Base-by-base conservation (phyloP, 1,284 basidiomycete species). In the Ganoderma boninense region DNA sequence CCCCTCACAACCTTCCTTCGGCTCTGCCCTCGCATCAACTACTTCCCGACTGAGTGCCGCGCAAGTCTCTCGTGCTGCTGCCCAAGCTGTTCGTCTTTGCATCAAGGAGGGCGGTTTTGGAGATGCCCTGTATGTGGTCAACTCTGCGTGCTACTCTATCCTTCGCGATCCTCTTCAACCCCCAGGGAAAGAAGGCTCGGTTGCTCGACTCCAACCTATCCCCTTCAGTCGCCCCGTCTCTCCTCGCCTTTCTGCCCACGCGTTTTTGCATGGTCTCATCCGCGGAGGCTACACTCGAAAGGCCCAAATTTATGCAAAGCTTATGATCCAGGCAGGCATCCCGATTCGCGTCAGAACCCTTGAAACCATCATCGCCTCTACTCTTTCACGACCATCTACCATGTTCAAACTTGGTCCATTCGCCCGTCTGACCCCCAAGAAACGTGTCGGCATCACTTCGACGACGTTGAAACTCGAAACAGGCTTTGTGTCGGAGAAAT, bases 191-290 rank as follows among this genome's bases (percentile, higher is more conserved):
- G 20, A 44, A 29, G 35, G n/a, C 49, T 43, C 64, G 49, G 16
- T n/a, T 20, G 42, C 74, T 5, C 65, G 66, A 0, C 76, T 79
- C 43, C 71, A 80, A 16, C 84, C 85, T 5, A 84, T 90, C 52
- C 79, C 85, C 23, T 89, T 91, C 72, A 83, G 84, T 56, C 79
- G 79, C 46, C 78, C 83, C 1, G 79, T 92, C 16, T 87, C 91
- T 18, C 85, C 87, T 4, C 87, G 87, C 26, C 82, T 93, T 2
- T 80, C 89, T 20, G 84, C 87, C 0, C 92, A 94, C 73, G 81
- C 84, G 29, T 82, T 94, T 52, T 74, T 94, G 14, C 92, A 94
- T 68, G 84, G 84, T 43, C 83, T 93, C 46, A 74, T 93, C 18
- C 88, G 90, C 61, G 73, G 81, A 8, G 87, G 89, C 0, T 78